Conservation (phyloP, 192 early-diverging fungal genomes). For the Helicostylum pulchrum region DNA sequence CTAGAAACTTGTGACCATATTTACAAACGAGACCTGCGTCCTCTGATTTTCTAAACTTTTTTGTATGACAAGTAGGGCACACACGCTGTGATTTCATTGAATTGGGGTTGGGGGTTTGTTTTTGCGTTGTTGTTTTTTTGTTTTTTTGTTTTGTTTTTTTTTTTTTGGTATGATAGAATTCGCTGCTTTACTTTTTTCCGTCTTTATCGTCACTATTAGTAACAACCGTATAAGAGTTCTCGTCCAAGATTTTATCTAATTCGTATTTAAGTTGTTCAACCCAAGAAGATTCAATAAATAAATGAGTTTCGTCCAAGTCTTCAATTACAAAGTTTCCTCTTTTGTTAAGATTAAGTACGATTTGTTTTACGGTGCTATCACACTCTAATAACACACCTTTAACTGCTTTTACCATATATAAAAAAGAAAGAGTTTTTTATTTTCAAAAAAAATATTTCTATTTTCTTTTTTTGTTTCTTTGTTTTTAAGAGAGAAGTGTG, state of each 20-base stretch:
- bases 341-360: conserved; percentile 68
- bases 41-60: conserved; percentile 11
- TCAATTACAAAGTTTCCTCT: conserved; percentile 73
- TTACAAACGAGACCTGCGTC: conserved; percentile 28
- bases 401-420: conserved; percentile 39
- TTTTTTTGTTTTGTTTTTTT: neutral
- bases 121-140: neutral
- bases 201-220: conserved; percentile 17
- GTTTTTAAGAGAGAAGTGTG: too few relatives aligned
- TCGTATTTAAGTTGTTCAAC: conserved; percentile 56
- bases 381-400: conserved; percentile 59
- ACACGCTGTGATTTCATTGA: neutral
- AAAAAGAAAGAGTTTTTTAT: neutral
- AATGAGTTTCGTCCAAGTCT: conserved; percentile 78
- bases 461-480: too few relatives aligned
- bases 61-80: conserved; percentile 29
- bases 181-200: conserved; percentile 12
- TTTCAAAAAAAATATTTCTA: neutral
- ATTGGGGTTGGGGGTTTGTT: neutral
- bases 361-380: conserved; percentile 74
- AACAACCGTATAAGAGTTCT: conserved; percentile 61
- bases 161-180: neutral
- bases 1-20: conserved; percentile 34
- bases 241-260: conserved; percentile 70
- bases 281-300: conserved; percentile 67